These are phyloP conservation scores for Penicillium macrosclerotiorum DNA, from an alignment of 495 filamentous ascomycete genomes.

Conservation along the genomic window DNA sequence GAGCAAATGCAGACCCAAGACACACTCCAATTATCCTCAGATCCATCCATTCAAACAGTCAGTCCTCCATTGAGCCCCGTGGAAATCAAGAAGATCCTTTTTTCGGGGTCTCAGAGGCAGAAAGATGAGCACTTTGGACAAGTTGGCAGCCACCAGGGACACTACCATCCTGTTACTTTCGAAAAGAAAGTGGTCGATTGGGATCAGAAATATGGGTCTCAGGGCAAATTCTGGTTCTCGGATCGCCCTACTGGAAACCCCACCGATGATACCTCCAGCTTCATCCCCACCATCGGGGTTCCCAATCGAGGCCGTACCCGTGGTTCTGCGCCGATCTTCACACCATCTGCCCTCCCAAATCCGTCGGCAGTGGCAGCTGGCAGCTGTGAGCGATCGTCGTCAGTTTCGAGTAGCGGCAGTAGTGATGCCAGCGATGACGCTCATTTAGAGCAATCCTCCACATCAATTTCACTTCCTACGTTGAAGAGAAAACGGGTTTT, in stretches of 20 bases:
- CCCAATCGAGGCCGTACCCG: conserved; percentile 25
- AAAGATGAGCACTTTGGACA: conserved; percentile 4
- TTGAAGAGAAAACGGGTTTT: conserved; percentile 43
- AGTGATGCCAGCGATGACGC: conserved; percentile 35
- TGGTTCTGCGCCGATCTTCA: neutral
- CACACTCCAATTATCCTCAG: conserved; percentile 13
- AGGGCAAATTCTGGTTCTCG: conserved; percentile 51
- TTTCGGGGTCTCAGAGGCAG: conserved; percentile 27
- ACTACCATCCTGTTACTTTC: conserved; percentile 50
- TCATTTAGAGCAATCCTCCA: conserved; percentile 20
- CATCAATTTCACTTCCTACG: conserved; percentile 19
- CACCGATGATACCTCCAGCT: conserved; percentile 9
- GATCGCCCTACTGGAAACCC: conserved; percentile 5
- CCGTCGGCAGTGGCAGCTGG: conserved; percentile 3
- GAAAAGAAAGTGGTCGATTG: conserved; percentile 42
- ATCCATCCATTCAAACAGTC: conserved; percentile 31
- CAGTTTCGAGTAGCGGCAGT: conserved; percentile 30
- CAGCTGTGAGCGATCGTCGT: conserved; percentile 12
- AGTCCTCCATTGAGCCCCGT: conserved; percentile 53
- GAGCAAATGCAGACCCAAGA: conserved; percentile 7
- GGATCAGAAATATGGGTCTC: conserved; percentile 50
- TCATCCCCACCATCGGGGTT: conserved; percentile 45
- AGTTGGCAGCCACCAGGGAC: conserved; percentile 30
- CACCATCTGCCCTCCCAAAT: no score
- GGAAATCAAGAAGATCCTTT: conserved; percentile 48